Conservation (phyloP, 768 basidiomycete genomes). For the Trametes cubensis region DNA sequence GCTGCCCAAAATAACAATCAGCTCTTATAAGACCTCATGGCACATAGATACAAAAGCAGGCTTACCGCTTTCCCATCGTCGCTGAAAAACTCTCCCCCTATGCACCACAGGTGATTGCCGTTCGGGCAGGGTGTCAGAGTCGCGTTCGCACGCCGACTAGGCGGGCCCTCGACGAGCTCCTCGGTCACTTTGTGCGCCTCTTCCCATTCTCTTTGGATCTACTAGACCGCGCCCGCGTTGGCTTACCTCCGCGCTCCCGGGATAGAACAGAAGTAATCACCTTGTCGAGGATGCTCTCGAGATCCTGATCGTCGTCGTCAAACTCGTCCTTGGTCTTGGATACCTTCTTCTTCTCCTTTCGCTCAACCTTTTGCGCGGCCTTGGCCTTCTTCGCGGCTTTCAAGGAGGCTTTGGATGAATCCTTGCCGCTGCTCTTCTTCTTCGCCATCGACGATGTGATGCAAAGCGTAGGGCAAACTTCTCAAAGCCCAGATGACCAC, state of each 20-base stretch:
- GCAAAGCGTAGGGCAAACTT: neutral
- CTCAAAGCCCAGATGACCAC: too few species aligned
- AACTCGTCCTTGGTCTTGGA: conserved; percentile 50
- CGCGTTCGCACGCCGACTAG: conserved; percentile 81
- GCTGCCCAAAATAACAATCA: conserved; percentile 40
- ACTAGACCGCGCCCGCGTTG: conserved; percentile 37
- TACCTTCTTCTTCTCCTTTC: conserved; percentile 68
- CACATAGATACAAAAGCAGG: conserved; percentile 1
- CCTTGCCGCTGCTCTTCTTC: conserved; percentile 48
- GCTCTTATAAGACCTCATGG: neutral
- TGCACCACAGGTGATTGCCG: conserved; percentile 81
- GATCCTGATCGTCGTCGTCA: conserved; percentile 73
- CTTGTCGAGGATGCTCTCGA: conserved; percentile 83
- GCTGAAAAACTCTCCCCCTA: conserved; percentile 86
- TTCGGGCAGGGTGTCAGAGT: conserved; percentile 79
- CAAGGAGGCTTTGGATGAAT: conserved; percentile 41
- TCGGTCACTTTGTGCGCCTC: conserved; percentile 81
- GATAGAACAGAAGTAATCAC: conserved; percentile 41
- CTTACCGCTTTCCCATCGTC: conserved; percentile 81
- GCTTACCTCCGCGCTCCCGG: neutral
- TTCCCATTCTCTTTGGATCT: conserved; percentile 86
- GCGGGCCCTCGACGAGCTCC: conserved; percentile 81
- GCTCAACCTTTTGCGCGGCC: conserved; percentile 65
- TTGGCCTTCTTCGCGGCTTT: conserved; percentile 72
- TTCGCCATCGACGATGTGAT: conserved; percentile 45